These are phyloP conservation scores for Patellaria atrata DNA, from an alignment of 495 filamentous ascomycete species.

Conservation along the genomic window DNA sequence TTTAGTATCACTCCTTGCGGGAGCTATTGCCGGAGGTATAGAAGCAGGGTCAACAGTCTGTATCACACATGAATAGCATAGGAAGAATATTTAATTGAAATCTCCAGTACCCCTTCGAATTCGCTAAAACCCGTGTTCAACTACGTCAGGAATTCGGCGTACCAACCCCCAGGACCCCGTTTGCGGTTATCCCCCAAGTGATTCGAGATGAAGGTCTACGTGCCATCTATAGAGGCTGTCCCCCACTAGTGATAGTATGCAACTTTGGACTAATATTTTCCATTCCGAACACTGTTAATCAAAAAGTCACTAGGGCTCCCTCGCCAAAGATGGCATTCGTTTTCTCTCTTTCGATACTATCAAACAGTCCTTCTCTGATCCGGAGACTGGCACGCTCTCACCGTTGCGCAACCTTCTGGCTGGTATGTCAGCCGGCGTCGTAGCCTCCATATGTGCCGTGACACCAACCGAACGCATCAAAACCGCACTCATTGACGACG, in stretches of 20 bases:
- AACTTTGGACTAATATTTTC: no score
- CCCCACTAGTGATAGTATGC: slow-evolving; percentile 41
- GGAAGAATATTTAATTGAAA: neutral
- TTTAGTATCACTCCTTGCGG: slow-evolving; percentile 36
- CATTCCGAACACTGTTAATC: slow-evolving; percentile 6
- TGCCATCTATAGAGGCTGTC: slow-evolving; percentile 51
- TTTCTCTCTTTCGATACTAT: slow-evolving; percentile 54
- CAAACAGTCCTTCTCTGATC: slow-evolving; percentile 43
- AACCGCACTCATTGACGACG: slow-evolving; percentile 56
- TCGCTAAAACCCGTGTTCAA: slow-evolving; percentile 52
- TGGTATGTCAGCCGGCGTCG: slow-evolving; percentile 47
- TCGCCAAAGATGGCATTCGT: slow-evolving; percentile 52
- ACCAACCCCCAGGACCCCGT: slow-evolving; percentile 35
- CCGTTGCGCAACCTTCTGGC: slow-evolving; percentile 41
- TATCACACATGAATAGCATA: neutral
- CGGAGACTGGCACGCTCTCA: slow-evolving; percentile 39
- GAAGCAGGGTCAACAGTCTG: slow-evolving; percentile 38
- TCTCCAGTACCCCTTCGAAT: slow-evolving; percentile 49
- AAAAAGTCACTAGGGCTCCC: slow-evolving; percentile 27
- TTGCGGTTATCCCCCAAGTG: slow-evolving; percentile 36
- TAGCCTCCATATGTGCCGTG: slow-evolving; percentile 44
- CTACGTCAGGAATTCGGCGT: slow-evolving; percentile 34
- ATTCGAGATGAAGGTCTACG: slow-evolving; percentile 39
- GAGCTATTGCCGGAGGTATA: slow-evolving; percentile 41
- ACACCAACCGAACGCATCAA: slow-evolving; percentile 56